Conservation (phyloP, 2,329 filamentous ascomycete genomes). For the Pseudogymnoascus sp. region DNA sequence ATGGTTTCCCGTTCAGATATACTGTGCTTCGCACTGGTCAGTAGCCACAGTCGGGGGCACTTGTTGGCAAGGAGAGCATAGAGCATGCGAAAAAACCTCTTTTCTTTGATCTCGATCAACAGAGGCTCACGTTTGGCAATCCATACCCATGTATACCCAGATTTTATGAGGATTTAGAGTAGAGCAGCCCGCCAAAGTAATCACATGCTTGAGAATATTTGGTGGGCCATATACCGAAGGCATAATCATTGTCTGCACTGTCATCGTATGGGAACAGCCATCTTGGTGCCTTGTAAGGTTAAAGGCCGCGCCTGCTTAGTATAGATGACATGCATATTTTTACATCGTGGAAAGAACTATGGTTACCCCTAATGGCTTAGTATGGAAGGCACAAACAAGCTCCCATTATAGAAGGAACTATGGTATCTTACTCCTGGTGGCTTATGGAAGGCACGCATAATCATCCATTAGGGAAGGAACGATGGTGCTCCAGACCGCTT, state of each 20-base stretch:
- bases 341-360: not conserved
- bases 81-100: not conserved
- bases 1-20: not conserved
- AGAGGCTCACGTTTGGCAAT: not conserved
- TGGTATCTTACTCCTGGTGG: not conserved
- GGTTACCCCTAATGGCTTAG: not conserved
- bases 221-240: not conserved
- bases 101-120: not conserved
- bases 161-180: not conserved
- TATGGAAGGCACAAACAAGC: not conserved
- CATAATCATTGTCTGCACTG: not conserved
- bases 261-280: not conserved
- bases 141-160: not conserved
- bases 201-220: not conserved
- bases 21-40: not conserved
- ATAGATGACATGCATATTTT: not conserved
- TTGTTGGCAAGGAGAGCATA: not conserved
- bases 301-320: not conserved
- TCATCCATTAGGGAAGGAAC: not conserved
- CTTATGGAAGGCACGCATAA: not conserved
- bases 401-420: not conserved
- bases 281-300: not conserved
- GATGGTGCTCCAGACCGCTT: not conserved
- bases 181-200: not conserved
- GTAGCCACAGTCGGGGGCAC: not conserved